These are phyloP conservation scores for Kluyveromyces marxianus DNA, from an alignment of 1,139 yeast genomes.

Conservation along the genomic window DNA sequence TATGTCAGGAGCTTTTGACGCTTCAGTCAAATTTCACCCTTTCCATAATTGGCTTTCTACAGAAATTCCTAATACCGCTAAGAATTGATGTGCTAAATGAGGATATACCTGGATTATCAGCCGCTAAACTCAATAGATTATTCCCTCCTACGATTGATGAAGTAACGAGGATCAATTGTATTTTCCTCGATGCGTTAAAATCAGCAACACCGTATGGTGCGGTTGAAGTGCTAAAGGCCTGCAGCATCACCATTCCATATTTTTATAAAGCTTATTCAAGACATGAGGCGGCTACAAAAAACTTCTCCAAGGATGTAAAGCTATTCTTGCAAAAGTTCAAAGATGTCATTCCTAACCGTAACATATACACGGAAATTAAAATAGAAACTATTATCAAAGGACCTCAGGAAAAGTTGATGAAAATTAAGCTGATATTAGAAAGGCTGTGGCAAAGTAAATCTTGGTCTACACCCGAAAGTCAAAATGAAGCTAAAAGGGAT, in stretches of 20 bases:
- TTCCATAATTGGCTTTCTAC: constrained; percentile 64
- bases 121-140: constrained; percentile 60
- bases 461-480: constrained; percentile 33
- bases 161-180: constrained; percentile 79
- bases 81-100: constrained; percentile 61
- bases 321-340: constrained; percentile 28
- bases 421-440: constrained; percentile 57
- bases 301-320: constrained; percentile 37
- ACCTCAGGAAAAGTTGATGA: constrained; percentile 58
- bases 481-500: constrained; percentile 30
- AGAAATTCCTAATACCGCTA: constrained; percentile 70
- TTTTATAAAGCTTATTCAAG: constrained; percentile 88
- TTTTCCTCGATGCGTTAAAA: constrained; percentile 66
- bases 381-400: constrained; percentile 67
- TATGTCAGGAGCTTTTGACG: constrained; percentile 58
- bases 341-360: constrained; percentile 19
- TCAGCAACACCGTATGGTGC: constrained; percentile 62
- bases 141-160: constrained; percentile 96
- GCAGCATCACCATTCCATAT: constrained; percentile 76
- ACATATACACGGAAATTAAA: constrained; percentile 44
- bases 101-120: constrained; percentile 42
- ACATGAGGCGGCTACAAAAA: constrained; percentile 83
- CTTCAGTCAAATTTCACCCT: constrained; percentile 71
- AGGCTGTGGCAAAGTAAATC: constrained; percentile 42
- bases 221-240: constrained; percentile 67